These are phyloP conservation scores for Dalbergia cultrata DNA, from an alignment of 306 rosid genomes.

Conservation along the genomic window DNA sequence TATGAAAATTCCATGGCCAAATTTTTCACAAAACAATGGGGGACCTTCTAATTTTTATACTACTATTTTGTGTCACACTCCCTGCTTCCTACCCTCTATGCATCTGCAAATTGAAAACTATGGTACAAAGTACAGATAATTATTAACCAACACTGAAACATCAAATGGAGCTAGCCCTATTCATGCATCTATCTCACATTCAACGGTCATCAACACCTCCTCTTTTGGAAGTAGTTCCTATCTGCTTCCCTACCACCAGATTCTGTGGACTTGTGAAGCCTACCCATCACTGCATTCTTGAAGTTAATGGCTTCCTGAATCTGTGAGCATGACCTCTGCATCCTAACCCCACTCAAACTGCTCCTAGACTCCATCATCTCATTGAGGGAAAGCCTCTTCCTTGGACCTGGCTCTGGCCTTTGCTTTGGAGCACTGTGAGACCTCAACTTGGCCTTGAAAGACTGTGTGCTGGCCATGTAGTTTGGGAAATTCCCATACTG, in stretches of 20 bases:
- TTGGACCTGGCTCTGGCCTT: slow-evolving; percentile 73
- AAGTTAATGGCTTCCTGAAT: slow-evolving; percentile 75
- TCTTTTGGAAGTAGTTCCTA: slow-evolving; percentile 47
- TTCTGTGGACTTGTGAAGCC: slow-evolving; percentile 66
- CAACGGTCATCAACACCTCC: slow-evolving; percentile 51
- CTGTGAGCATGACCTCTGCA: slow-evolving; percentile 89
- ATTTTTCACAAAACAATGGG: slow-evolving; percentile 21
- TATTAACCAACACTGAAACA: neutral
- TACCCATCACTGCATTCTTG: slow-evolving; percentile 86
- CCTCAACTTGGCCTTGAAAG: slow-evolving; percentile 87
- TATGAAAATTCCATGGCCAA: slow-evolving; percentile 37
- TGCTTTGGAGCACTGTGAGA: slow-evolving; percentile 94
- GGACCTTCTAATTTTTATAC: slow-evolving; percentile 1
- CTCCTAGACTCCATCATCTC: slow-evolving; percentile 81
- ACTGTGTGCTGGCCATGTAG: slow-evolving; percentile 81
- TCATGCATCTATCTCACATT: slow-evolving; percentile 12
- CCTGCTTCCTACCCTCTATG: slow-evolving; percentile 19
- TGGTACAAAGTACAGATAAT: neutral
- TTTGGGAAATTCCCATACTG: slow-evolving; percentile 64
- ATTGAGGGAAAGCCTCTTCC: slow-evolving; percentile 69
- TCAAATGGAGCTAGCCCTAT: neutral
- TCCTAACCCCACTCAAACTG: slow-evolving; percentile 79
- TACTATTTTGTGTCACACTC: slow-evolving; percentile 33
- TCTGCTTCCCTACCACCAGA: slow-evolving; percentile 47
- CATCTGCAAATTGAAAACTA: slow-evolving; percentile 23